Evolutionary conservation across 768 basidiomycete genomes (phyloP), one percentile per base, ranked within the genome.

Genomic region (Kwoniella sp.): DNA sequence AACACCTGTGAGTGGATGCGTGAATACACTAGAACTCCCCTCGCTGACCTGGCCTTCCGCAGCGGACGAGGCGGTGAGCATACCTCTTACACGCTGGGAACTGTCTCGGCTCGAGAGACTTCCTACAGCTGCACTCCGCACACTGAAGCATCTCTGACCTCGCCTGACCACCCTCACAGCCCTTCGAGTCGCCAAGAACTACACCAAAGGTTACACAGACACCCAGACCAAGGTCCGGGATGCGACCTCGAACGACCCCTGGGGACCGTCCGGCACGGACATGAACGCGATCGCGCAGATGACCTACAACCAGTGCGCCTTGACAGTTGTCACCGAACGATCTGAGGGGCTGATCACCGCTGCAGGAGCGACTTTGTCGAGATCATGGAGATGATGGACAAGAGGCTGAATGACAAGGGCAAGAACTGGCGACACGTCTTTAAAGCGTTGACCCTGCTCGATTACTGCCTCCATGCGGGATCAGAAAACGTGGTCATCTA

Each of bases 391-490:
- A 95, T 96, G 89, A 80, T 99, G 42, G 95, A 98, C 77, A 98
- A 99, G 76, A 84, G 95, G 45, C 78, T 99, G 57, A 75, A 75
- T 40, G 95, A 99, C 78, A 98, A 95, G 79, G 95, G 95, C 31
- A 98, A 98, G 83, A 96, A 98, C 67, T 99, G 95, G 95, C 82
- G 93, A 46, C 95, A 99, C 79, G 93, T 98, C 52, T 98, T 95
- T 82, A 98, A 98, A 44, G 88, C 88, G 37, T 80, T 99, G 43
- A 96, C 91, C 0, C 82, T 98, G 4, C 83, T 99, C 31, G 95
- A 98, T 75, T 98, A 99, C 69, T 84, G 87, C 50, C 81, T 99
- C 23, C 93, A 98, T 69, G 87, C 90, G 54, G 95, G 95, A 33
- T 91, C 89, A 1, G 95, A 98, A 76, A 96, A 99, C 73, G 92